Conservation (phyloP, 164 flowering plant species). For the Hamamelis virginiana region DNA sequence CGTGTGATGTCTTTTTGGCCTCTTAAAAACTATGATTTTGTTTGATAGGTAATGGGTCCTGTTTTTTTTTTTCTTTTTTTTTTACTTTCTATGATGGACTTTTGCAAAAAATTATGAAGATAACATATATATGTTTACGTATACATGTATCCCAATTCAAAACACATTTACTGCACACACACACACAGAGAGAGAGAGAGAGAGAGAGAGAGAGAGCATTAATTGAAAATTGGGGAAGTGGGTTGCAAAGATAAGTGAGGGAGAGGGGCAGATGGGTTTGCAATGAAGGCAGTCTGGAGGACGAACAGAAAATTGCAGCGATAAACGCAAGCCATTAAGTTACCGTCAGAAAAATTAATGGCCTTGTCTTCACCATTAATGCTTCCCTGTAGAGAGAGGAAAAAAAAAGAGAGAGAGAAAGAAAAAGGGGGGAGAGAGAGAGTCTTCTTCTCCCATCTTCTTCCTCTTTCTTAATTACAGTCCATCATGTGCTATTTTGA, state of each 20-base stretch:
- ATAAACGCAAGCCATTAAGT: constrained; percentile 49
- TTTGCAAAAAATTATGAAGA: constrained; percentile 5
- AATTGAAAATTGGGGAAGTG: constrained; percentile 31
- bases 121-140: neutral
- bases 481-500: too few species aligned
- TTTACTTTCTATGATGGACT: neutral
- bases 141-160: neutral
- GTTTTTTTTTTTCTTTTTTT: neutral
- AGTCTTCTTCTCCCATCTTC: too few species aligned
- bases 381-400: neutral
- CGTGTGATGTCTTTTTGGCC: constrained; percentile 10
- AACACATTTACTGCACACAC: constrained; percentile 4
- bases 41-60: constrained; percentile 7
- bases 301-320: constrained; percentile 54
- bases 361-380: constrained; percentile 14
- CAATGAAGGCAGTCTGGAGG: constrained; percentile 39
- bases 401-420: neutral
- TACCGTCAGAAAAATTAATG: constrained; percentile 49
- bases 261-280: constrained; percentile 19
- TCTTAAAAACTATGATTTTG: constrained; percentile 13
- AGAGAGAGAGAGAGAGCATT: constrained; percentile 29
- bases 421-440: too few species aligned
- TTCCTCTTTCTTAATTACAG: too few species aligned
- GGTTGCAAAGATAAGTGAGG: constrained; percentile 31
- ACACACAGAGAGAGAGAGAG: too few species aligned